phyloP scores from a whole-genome alignment of 257 asterid genomes.

The Salvia hispanica region DNA sequence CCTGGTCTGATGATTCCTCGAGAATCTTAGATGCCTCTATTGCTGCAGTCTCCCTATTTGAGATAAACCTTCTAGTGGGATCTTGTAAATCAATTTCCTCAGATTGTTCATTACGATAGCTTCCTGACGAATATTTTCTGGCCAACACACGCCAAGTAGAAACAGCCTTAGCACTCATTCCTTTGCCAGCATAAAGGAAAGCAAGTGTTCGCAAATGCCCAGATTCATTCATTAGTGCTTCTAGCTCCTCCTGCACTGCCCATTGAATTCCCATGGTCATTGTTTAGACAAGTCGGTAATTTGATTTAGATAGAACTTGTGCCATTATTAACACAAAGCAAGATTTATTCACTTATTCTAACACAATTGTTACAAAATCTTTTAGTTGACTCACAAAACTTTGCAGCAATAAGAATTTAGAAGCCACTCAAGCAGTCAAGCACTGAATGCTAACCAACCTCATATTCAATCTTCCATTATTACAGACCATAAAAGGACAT shows the following conservation, averaged over 20 bases:
- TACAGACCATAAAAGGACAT: slow-evolving; percentile 4
- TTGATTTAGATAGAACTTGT: slow-evolving; percentile 12
- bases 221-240: slow-evolving; percentile 77
- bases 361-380: neutral
- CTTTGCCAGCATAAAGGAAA: slow-evolving; percentile 87
- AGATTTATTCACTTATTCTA: slow-evolving; percentile 3
- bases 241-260: slow-evolving; percentile 99
- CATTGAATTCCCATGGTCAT: slow-evolving; percentile 59
- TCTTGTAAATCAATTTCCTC: slow-evolving; percentile 54
- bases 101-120: slow-evolving; percentile 42
- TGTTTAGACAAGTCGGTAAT: slow-evolving; percentile 31
- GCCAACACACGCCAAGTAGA: slow-evolving; percentile 88
- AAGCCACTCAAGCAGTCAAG: slow-evolving; percentile 13
- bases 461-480: neutral
- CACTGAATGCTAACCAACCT: slow-evolving; percentile 1
- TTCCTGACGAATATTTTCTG: slow-evolving; percentile 58
- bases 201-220: slow-evolving; percentile 96
- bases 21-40: slow-evolving; percentile 80
- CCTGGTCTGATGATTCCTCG: slow-evolving; percentile 87
- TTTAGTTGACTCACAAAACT: slow-evolving; percentile 22
- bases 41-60: slow-evolving; percentile 64
- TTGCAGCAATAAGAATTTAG: slow-evolving; percentile 21
- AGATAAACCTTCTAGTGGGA: slow-evolving; percentile 38
- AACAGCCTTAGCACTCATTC: slow-evolving; percentile 86
- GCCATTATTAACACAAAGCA: slow-evolving; percentile 24